phyloP scores from a whole-genome alignment of 805 yeast genomes.

The Komagataella phaffii region DNA sequence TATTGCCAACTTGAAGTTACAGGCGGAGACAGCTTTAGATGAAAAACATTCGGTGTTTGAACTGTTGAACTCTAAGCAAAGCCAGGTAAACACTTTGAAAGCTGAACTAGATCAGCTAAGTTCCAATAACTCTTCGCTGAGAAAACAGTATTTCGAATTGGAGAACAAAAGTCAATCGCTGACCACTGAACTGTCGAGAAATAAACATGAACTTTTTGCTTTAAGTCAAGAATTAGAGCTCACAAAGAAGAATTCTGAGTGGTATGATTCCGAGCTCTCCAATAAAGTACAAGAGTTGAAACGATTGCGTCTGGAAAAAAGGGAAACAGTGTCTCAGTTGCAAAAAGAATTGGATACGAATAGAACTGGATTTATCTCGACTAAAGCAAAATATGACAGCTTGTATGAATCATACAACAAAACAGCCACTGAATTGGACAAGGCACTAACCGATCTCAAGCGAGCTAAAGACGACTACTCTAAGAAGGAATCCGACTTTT shows the following conservation, averaged over 20 bases:
- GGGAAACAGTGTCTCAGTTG: conserved; percentile 17
- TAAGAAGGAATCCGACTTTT: conserved; percentile 32
- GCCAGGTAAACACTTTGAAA: conserved; percentile 18
- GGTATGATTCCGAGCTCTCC: conserved; percentile 22
- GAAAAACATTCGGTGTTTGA: conserved; percentile 20
- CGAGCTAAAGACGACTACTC: conserved; percentile 29
- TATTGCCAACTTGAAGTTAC: conserved; percentile 5
- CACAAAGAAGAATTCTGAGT: conserved; percentile 16
- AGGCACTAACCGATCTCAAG: conserved; percentile 29
- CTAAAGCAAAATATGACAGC: conserved; percentile 15
- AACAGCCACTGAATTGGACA: conserved; percentile 24
- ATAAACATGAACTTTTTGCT: conserved; percentile 13
- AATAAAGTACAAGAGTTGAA: conserved; percentile 14
- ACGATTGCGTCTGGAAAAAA: conserved; percentile 12
- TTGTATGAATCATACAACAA: conserved; percentile 22
- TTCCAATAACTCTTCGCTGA: conserved; percentile 26
- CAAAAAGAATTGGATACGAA: conserved; percentile 21
- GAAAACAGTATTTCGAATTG: conserved; percentile 24
- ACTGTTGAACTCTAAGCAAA: conserved; percentile 21
- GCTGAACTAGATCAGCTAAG: conserved; percentile 29
- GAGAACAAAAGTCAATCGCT: conserved; percentile 10
- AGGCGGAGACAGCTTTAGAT: not conserved
- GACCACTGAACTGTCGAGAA: conserved; percentile 11
- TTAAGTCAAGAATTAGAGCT: conserved; percentile 17
- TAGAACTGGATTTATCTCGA: conserved; percentile 16